Base-by-base conservation (phyloP, 441 rosid species). In the Erodium moschatum region DNA sequence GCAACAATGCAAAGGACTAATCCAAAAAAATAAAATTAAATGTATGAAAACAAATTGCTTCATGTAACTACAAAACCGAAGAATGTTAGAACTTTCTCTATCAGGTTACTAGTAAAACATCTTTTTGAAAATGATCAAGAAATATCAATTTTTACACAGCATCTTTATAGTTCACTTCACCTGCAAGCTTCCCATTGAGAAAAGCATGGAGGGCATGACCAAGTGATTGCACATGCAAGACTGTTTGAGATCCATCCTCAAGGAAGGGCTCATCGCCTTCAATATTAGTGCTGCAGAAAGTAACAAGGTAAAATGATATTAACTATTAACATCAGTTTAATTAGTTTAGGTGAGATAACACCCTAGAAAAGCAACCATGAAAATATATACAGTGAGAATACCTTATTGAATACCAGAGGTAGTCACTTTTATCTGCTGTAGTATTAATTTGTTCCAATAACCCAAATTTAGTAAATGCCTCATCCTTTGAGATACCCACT, bases 341-440 rank as follows among this genome's bases (percentile, higher is more conserved):
- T 4, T 24, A 27, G 69, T 65, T 67, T 52, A 40, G 46, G 33
- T 24, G 46, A 68, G 60, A 61, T 1, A 6, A 6, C 46, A 64
- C 12, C 44, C 31, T 64, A n/a, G 35, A 50, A 15, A 18, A 35
- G 21, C 61, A 54, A 40, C 24, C 40, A 64, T 12, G 19, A 11
- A 27, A 27, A 5, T 46, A 46, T 46, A 35, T 13, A 31, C n/a
- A 64, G 46, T 15, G 20, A 35, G 42, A 18, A 67, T 84, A 93
- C 98, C 95, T 86, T 73, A 83, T 70, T 5, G 96, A 88, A 80
- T 93, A 93, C 98, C 98, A 93, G 72, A 93, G 76, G 86, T 87
- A 91, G 73, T 93, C 97, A 24, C 90, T 91, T 76, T 75, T 73
- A 76, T 93, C 97, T 68, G 96, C 88, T 63, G 97, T 89, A n/a